phyloP scores from a whole-genome alignment of 768 basidiomycete species.

The Mycena olivaceomarginata region DNA sequence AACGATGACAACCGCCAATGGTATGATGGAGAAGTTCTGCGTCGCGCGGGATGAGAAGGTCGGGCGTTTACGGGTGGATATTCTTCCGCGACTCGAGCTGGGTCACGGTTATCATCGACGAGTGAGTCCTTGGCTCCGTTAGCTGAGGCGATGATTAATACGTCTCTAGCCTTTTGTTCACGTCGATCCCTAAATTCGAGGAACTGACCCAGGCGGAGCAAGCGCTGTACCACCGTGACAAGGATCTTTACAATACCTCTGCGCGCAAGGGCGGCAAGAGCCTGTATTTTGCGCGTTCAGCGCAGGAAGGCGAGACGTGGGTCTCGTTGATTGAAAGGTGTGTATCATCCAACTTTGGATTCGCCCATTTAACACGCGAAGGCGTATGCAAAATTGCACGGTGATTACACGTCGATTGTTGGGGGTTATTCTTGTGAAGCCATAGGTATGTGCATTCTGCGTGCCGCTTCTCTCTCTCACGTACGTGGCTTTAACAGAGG shows the following conservation, averaged over 20 bases:
- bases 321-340: constrained; percentile 74
- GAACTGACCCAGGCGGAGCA: constrained; percentile 63
- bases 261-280: constrained; percentile 70
- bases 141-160: neutral
- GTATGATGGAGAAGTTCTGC: constrained; percentile 71
- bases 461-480: neutral
- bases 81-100: constrained; percentile 72
- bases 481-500: constrained; percentile 54
- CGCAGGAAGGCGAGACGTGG: constrained; percentile 70
- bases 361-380: neutral
- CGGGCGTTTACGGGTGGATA: constrained; percentile 76
- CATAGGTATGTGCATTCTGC: constrained; percentile 47
- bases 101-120: constrained; percentile 76
- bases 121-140: constrained; percentile 58
- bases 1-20: constrained; percentile 67
- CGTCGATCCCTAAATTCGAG: constrained; percentile 70
- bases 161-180: constrained; percentile 64
- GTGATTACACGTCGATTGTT: constrained; percentile 61
- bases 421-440: constrained; percentile 66
- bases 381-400: constrained; percentile 75
- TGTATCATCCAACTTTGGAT: neutral
- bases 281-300: constrained; percentile 70
- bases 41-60: constrained; percentile 70
- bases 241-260: constrained; percentile 63
- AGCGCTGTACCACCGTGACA: constrained; percentile 71